These are phyloP conservation scores for Teratosphaeria nubilosa DNA, from an alignment of 2,329 filamentous ascomycete species.

Conservation along the genomic window DNA sequence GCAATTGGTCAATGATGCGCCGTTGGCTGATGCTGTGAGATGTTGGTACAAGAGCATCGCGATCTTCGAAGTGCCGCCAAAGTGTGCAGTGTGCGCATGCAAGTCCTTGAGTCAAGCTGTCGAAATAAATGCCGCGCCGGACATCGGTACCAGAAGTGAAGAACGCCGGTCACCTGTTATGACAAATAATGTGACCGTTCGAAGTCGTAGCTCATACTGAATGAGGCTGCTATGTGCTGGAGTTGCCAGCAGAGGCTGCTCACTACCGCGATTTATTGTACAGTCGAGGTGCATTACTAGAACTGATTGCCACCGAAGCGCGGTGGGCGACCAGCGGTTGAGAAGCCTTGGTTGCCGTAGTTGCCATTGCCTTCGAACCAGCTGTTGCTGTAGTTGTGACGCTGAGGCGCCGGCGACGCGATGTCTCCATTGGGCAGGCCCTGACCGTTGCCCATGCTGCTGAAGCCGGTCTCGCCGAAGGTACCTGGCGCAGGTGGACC, in stretches of 20 bases:
- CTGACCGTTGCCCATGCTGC: not conserved
- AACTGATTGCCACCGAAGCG: conserved; percentile 16
- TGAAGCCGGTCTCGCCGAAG: not conserved
- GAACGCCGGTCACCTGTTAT: conserved; percentile 7
- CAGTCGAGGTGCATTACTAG: conserved; percentile 8
- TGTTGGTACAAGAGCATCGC: conserved; percentile 4
- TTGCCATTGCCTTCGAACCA: conserved; percentile 4
- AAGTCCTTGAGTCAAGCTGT: not conserved
- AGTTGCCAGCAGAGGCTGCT: not conserved
- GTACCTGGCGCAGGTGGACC: not conserved
- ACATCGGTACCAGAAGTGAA: not conserved
- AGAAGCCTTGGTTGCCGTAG: conserved; percentile 12
- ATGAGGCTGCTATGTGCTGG: conserved; percentile 5
- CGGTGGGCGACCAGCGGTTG: conserved; percentile 8
- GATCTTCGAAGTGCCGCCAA: not conserved
- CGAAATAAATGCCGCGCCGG: not conserved
- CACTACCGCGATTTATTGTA: conserved; percentile 6
- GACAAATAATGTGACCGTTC: conserved; percentile 1
- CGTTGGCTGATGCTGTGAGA: conserved; percentile 1
- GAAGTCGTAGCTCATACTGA: conserved; percentile 8
- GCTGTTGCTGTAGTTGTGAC: conserved; percentile 12
- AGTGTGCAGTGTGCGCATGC: conserved; percentile 2
- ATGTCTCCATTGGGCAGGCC: conserved; percentile 9
- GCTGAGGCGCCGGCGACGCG: conserved; percentile 21
- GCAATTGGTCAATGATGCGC: not conserved